Evolutionary conservation across 2,329 filamentous ascomycete genomes (phyloP).

Genomic region (Aspergillus fischeri): DNA sequence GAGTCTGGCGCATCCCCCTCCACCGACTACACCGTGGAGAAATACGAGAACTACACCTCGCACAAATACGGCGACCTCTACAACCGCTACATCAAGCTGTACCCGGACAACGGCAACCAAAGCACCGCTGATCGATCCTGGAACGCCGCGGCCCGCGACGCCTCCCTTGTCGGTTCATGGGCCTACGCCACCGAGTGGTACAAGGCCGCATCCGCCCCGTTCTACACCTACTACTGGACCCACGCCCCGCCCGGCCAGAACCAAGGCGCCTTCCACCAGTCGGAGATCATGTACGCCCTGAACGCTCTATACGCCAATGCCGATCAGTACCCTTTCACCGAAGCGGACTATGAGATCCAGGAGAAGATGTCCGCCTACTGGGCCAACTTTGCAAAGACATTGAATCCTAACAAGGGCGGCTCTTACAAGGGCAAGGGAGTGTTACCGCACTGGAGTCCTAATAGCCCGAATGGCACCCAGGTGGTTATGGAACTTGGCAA

Average conservation of each 20-base stretch:
- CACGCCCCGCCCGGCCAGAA: constrained; percentile 35
- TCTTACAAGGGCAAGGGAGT: constrained; percentile 16
- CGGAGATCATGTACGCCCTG: constrained; percentile 38
- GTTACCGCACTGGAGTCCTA: constrained; percentile 16
- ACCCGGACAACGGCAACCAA: constrained; percentile 18
- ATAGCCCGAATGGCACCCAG: constrained; percentile 17
- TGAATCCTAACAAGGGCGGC: constrained; percentile 21
- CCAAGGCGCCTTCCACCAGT: constrained; percentile 35
- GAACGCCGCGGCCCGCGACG: constrained; percentile 26
- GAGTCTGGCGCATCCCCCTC: constrained; percentile 24
- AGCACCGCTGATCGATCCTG: constrained; percentile 19
- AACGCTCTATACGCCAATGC: constrained; percentile 35
- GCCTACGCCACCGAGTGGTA: constrained; percentile 26
- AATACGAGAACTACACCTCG: constrained; percentile 22
- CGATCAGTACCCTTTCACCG: constrained; percentile 6
- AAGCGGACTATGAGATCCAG: constrained; percentile 9
- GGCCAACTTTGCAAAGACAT: constrained; percentile 33
- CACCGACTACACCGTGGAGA: constrained; percentile 22
- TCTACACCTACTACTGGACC: constrained; percentile 37
- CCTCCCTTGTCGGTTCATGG: constrained; percentile 24
- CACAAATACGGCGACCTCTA: constrained; percentile 32
- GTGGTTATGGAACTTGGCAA: constrained; percentile 21
- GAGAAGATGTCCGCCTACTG: constrained; percentile 31
- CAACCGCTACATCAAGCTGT: constrained; percentile 24
- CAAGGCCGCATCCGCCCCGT: constrained; percentile 18